phyloP scores from a whole-genome alignment of 2,329 filamentous ascomycete genomes.

The Chaetomium globosum region DNA sequence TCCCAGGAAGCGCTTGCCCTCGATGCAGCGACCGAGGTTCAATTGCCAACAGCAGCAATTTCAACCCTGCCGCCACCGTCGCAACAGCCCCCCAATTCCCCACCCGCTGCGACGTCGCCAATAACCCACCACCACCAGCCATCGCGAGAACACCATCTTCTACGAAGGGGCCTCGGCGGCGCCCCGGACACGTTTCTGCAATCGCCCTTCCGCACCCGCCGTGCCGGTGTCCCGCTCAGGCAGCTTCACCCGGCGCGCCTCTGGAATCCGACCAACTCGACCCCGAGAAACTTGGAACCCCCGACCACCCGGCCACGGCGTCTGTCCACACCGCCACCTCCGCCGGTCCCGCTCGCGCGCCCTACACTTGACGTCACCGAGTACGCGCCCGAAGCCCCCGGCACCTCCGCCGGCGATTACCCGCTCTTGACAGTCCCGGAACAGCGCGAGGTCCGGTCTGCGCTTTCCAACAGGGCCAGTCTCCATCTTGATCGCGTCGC shows the following conservation, averaged over 20 bases:
- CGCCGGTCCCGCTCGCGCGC: slow-evolving; percentile 54
- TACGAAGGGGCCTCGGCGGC: slow-evolving; percentile 33
- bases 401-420: slow-evolving; percentile 50
- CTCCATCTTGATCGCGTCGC: slow-evolving; percentile 54
- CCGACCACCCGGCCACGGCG: slow-evolving; percentile 48
- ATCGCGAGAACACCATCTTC: slow-evolving; percentile 34
- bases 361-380: slow-evolving; percentile 47
- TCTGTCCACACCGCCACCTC: slow-evolving; percentile 57
- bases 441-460: slow-evolving; percentile 52
- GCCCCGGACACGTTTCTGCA: slow-evolving; percentile 39
- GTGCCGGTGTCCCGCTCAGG: slow-evolving; percentile 44
- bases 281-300: slow-evolving; percentile 47
- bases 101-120: slow-evolving; percentile 29
- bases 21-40: slow-evolving; percentile 35
- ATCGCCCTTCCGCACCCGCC: slow-evolving; percentile 51
- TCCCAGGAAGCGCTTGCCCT: slow-evolving; percentile 37
- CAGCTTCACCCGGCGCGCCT: slow-evolving; percentile 54
- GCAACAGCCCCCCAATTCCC: slow-evolving; percentile 40
- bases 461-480: slow-evolving; percentile 50
- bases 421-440: slow-evolving; percentile 57
- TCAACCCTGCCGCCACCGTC: slow-evolving; percentile 40
- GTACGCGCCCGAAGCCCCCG: slow-evolving; percentile 44
- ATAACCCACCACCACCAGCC: slow-evolving; percentile 28
- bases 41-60: slow-evolving; percentile 33
- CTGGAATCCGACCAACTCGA: slow-evolving; percentile 65